These are phyloP conservation scores for Ceratopteris richardii DNA, from an alignment of 75 land plant genomes.

Conservation along the genomic window DNA sequence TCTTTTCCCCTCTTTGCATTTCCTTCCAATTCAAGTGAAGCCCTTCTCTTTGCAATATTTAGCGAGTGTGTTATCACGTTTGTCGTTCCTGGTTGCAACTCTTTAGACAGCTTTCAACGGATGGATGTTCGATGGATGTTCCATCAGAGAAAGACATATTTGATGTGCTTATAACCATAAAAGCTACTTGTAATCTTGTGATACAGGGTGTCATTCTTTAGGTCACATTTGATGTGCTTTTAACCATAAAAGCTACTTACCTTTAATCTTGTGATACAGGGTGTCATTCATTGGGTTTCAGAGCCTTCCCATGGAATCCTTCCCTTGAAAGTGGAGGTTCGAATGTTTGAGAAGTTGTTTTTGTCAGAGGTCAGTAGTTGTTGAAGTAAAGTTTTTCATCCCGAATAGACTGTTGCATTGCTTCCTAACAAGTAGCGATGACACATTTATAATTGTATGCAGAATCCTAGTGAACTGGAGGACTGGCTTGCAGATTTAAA, in stretches of 20 bases:
- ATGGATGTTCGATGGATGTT: too few relatives aligned
- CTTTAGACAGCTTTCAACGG: too few relatives aligned
- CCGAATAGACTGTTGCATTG: not conserved
- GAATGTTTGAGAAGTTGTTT: slow-evolving; percentile 87
- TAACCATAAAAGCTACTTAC: too few relatives aligned
- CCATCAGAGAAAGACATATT: too few relatives aligned
- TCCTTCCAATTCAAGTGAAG: too few relatives aligned
- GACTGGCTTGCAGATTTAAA: slow-evolving; percentile 90
- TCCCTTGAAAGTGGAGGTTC: slow-evolving; percentile 80
- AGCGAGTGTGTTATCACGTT: too few relatives aligned
- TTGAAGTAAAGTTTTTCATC: slow-evolving; percentile 8
- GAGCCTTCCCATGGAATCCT: slow-evolving; percentile 64
- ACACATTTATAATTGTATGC: slow-evolving; percentile 2
- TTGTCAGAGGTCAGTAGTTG: slow-evolving; percentile 88
- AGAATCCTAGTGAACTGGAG: slow-evolving; percentile 90
- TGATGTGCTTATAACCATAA: too few relatives aligned
- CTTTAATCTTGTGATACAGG: slow-evolving; percentile 41
- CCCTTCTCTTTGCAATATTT: too few relatives aligned
- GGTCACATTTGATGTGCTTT: too few relatives aligned
- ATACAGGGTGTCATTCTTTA: slow-evolving; percentile 87
- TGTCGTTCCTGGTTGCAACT: too few relatives aligned
- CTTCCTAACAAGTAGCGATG: slow-evolving; percentile 3
- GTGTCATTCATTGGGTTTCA: slow-evolving; percentile 97
- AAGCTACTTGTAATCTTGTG: too few relatives aligned
- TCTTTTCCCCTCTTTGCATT: not conserved